phyloP scores from a whole-genome alignment of 345 rosid genomes.

The thale cress (Arabidopsis thaliana) region DNA sequence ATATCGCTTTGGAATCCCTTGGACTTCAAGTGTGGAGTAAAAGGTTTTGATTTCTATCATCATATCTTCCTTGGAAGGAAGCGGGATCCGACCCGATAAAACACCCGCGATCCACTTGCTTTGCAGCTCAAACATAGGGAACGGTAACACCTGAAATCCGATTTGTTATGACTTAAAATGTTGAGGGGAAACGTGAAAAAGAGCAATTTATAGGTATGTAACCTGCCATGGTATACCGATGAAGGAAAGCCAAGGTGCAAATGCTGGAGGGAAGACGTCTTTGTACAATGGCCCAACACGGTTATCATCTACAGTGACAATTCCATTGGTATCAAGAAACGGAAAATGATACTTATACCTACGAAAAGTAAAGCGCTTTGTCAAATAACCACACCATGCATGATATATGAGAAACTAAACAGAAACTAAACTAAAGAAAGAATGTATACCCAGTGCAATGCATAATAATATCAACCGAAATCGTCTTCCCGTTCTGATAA shows the following conservation, averaged over 20 bases:
- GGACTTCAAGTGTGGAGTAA: slow-evolving; percentile 58
- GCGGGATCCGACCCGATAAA: slow-evolving; percentile 68
- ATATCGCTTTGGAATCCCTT: slow-evolving; percentile 63
- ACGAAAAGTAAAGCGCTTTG: not conserved
- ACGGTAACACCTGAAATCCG: slow-evolving; percentile 45
- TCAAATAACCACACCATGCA: not conserved
- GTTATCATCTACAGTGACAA: slow-evolving; percentile 72
- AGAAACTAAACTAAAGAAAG: not conserved
- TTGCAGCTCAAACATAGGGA: slow-evolving; percentile 71
- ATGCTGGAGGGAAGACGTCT: slow-evolving; percentile 70
- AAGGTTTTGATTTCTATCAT: slow-evolving; percentile 58
- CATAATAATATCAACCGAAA: slow-evolving; percentile 62
- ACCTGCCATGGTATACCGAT: slow-evolving; percentile 82
- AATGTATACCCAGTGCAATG: slow-evolving; percentile 70
- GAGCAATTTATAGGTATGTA: not conserved
- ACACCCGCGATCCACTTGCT: slow-evolving; percentile 90
- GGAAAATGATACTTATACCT: slow-evolving; percentile 90
- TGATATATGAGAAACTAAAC: not conserved
- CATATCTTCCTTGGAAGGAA: slow-evolving; percentile 75
- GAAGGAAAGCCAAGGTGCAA: slow-evolving; percentile 79
- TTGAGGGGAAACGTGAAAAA: not conserved
- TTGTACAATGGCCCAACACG: slow-evolving; percentile 80
- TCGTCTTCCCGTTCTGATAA: slow-evolving; percentile 57
- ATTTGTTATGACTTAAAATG: not conserved
- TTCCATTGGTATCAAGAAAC: slow-evolving; percentile 73